Base-by-base conservation (phyloP, 1,139 yeast species). In the Saccharomyces hybrid region DNA sequence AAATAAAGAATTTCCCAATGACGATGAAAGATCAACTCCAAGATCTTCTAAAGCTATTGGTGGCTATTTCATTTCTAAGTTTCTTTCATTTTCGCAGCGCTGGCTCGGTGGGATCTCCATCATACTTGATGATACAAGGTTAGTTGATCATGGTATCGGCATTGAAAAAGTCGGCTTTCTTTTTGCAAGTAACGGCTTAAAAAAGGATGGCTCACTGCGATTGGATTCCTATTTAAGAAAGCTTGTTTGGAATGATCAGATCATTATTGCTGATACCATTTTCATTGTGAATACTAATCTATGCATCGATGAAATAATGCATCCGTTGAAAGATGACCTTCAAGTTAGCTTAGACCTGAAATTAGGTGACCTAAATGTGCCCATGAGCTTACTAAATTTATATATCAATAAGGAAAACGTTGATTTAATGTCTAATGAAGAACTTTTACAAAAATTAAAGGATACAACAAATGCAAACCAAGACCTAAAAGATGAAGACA, bases 191-290 rank as follows among this genome's bases (percentile, higher is more conserved):
- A 12, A 38, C 19, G 4, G 19, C 2, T 38, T 11, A 4, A 38
- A 38, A 38, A 9, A 8, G 8, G 6, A 4, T 16, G 19, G 19
- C 24, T 38, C 44, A 38, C 21, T 38, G 12, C 12, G 44, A 16
- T 38, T 54, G 7, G 54, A 58, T 42, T 21, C 53, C 9, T 56
- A 50, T 27, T 19, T 56, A n/a, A 55, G 59, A 42, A 49, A 55
- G 11, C 51, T 53, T 6, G 47, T 28, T 26, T 60, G 60, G 59
- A 49, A 54, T 8, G 55, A 52, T 12, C 53, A 55, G 16, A 34
- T 49, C 3, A 14, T 61, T 24, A 58, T 56, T 29, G 57, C 58
- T n/a, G 65, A 62, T 34, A 54, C 59, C 16, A 50, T 58, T 12
- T 42, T 56, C 19, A 53, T 52, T 9, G 31, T 54, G n/a, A 55